phyloP scores from a whole-genome alignment of 1,284 basidiomycete species.

The Volvariella volvacea region DNA sequence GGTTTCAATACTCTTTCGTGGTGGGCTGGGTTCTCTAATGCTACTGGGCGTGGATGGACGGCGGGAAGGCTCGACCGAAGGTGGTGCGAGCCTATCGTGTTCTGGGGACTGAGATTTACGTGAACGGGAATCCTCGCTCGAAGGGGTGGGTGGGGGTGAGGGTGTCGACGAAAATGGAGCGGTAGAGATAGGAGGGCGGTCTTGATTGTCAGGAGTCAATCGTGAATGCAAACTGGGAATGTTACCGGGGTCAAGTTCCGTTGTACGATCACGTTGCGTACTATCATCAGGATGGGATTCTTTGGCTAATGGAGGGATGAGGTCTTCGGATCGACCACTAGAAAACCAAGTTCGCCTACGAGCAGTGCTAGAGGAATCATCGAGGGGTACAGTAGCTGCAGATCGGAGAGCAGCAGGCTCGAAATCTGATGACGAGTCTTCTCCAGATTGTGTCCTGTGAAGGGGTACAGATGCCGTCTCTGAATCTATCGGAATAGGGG shows the following conservation, averaged over 20 bases:
- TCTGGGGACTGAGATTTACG: background rate
- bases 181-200: too few species aligned
- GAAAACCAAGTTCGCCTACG: conserved; percentile 34
- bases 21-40: background rate
- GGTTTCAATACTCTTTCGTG: background rate
- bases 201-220: background rate
- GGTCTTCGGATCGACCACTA: conserved; percentile 16
- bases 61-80: background rate
- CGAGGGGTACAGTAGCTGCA: conserved; percentile 3
- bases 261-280: background rate
- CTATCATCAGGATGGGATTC: background rate
- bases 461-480: conserved; percentile 9
- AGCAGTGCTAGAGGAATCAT: conserved; percentile 8
- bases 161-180: background rate
- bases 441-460: background rate
- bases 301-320: background rate
- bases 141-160: conserved; percentile 8
- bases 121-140: background rate
- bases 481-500: conserved; percentile 9
- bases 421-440: background rate
- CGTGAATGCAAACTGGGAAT: background rate
- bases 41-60: background rate
- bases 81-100: conserved; percentile 2
- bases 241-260: background rate
- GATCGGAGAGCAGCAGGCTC: conserved; percentile 1